These are phyloP conservation scores for Hypocrella siamensis DNA, from an alignment of 2,329 filamentous ascomycete genomes.

Conservation along the genomic window DNA sequence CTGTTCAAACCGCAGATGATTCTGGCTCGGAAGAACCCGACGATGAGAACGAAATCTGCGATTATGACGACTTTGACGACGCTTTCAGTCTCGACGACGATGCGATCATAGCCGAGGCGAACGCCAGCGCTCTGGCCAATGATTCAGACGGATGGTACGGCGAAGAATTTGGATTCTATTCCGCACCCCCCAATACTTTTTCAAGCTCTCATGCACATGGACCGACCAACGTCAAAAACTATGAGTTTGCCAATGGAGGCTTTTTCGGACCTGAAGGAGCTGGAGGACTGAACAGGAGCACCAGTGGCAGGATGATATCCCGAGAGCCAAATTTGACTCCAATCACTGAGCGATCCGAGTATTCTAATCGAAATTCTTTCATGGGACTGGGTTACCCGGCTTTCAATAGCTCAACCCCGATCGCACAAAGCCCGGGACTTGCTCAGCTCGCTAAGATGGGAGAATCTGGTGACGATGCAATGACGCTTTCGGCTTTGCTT, in stretches of 20 bases:
- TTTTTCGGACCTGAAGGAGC: slow-evolving; percentile 66
- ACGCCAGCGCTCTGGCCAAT: slow-evolving; percentile 81
- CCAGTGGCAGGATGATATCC: slow-evolving; percentile 58
- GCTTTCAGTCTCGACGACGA: slow-evolving; percentile 67
- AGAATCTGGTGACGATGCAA: slow-evolving; percentile 45
- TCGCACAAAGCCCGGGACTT: slow-evolving; percentile 53
- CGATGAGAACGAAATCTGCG: slow-evolving; percentile 18
- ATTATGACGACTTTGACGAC: slow-evolving; percentile 44
- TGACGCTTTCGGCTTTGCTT: slow-evolving; percentile 58
- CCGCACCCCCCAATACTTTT: slow-evolving; percentile 32
- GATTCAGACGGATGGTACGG: slow-evolving; percentile 93
- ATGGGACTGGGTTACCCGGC: slow-evolving; percentile 46
- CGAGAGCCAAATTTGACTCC: slow-evolving; percentile 87
- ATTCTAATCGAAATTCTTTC: slow-evolving; percentile 85
- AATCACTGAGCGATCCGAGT: slow-evolving; percentile 91
- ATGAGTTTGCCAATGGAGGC: slow-evolving; percentile 62
- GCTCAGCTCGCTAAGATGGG: slow-evolving; percentile 58
- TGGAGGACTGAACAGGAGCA: slow-evolving; percentile 41
- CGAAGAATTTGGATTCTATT: slow-evolving; percentile 93
- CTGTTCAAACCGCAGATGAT: slow-evolving; percentile 2
- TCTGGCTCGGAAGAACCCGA: slow-evolving; percentile 2
- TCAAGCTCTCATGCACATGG: slow-evolving; percentile 28
- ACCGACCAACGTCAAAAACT: slow-evolving; percentile 17
- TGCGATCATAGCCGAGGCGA: slow-evolving; percentile 84
- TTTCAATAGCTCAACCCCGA: slow-evolving; percentile 24